Evolutionary conservation across 163 green algal genomes (phyloP), one percentile per base, ranked within the genome.

Genomic region (Volvox carteri): DNA sequence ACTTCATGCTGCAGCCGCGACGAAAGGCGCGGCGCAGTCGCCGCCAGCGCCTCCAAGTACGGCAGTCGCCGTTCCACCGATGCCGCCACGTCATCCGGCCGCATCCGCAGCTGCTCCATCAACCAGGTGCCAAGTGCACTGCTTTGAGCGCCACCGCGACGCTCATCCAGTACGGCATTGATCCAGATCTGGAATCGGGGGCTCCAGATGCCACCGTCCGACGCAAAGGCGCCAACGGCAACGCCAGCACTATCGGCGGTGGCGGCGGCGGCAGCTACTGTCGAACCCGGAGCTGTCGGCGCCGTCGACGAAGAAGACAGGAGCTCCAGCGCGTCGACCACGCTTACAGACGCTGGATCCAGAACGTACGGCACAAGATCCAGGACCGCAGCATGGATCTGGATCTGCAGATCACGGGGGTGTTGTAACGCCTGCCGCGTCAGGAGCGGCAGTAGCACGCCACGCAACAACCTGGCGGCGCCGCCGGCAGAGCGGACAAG

Each of bases 401-500:
- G 23, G 11, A 37, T 39, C 39, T 81, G 67, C 50, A 78, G 21
- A 48, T 88, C 83, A 3, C 50, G 67, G 5, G 83, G 83, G 35
- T 88, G 67, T 67, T 88, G 83, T 52, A 88, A 67, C 50, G 83
- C 68, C 48, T 74, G 48, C 1, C 83, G 67, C 1, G 44, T 58
- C 68, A 88, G 67, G 42, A 88, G 68, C 83, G 83, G 83, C 83
- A 88, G 48, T 19, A 88, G 67, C 35, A 37, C 8, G 14, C 83
- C 50, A 9, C 83, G 83, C 33, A 88, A 37, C 68, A 81, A 28
- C 67, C 23, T 44, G 33, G 21, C 33, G 4, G 5, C 30, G 19
- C 58, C 81, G 30, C 42, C 67, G 25, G 50, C 83, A 12, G 16
- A 21, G 7, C n/a, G 25, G 18, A 68, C 48, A 35, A 77, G 74